A percentile compares a stretch with the other conserved stretches of the same genome.
Evolutionary conservation across 1,284 basidiomycete genomes (phyloP).

Genomic region (Cutaneotrichosporon mucoides): DNA sequence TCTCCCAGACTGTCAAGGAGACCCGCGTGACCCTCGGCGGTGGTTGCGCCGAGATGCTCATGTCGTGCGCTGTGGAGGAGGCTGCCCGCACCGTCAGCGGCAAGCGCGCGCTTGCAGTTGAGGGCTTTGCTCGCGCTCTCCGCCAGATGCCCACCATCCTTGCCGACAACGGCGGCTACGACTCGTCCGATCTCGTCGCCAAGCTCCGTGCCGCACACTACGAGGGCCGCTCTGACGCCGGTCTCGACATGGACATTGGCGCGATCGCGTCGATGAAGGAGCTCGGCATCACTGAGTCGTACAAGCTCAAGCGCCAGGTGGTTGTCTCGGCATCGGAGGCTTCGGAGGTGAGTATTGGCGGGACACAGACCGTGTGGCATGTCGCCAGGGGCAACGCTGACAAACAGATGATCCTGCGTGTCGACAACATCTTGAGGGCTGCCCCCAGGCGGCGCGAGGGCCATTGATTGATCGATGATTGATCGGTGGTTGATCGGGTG

Average conservation of each 20-base stretch:
- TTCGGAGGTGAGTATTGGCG: slow-evolving; percentile 56
- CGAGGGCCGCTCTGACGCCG: slow-evolving; percentile 77
- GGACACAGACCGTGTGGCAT: no score
- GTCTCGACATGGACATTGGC: slow-evolving; percentile 89
- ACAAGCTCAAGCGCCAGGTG: slow-evolving; percentile 95
- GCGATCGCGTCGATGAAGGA: slow-evolving; percentile 80
- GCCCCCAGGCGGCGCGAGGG: slow-evolving; percentile 59
- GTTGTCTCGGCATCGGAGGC: slow-evolving; percentile 92
- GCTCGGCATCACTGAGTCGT: slow-evolving; percentile 90
- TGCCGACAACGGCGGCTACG: slow-evolving; percentile 96
- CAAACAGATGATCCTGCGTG: slow-evolving; percentile 57
- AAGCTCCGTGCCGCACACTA: slow-evolving; percentile 90
- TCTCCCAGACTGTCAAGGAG: slow-evolving; percentile 97
- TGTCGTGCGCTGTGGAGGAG: slow-evolving; percentile 92
- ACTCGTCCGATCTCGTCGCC: slow-evolving; percentile 92
- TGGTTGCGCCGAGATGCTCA: slow-evolving; percentile 96
- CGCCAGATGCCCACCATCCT: slow-evolving; percentile 87
- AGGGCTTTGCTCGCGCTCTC: slow-evolving; percentile 83
- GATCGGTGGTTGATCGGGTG: not conserved
- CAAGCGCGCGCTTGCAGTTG: slow-evolving; percentile 93
- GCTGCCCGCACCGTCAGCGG: slow-evolving; percentile 78
- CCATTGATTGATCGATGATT: slow-evolving; percentile 16
- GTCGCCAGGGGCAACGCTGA: no score
- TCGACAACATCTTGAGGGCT: slow-evolving; percentile 56
- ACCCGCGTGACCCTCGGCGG: slow-evolving; percentile 91